These are phyloP conservation scores for Leccinum disarticulatum DNA, from an alignment of 768 basidiomycete genomes.

Conservation along the genomic window DNA sequence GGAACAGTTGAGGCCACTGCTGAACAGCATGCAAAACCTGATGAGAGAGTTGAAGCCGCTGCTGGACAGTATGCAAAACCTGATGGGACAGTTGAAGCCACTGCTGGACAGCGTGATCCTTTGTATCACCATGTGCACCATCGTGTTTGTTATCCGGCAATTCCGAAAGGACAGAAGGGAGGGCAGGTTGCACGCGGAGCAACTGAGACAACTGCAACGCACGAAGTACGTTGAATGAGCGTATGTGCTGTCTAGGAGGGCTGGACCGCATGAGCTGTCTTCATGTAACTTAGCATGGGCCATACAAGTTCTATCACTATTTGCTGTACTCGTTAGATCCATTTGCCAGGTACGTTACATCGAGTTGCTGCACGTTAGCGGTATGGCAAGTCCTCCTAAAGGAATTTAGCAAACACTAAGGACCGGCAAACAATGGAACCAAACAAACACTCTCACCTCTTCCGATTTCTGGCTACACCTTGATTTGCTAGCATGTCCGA, in stretches of 20 bases:
- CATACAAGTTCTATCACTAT: background rate
- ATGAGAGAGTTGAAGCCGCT: conserved; percentile 7
- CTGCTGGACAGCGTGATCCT: conserved; percentile 3
- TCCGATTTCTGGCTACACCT: conserved; percentile 2
- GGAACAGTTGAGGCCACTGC: conserved; percentile 2
- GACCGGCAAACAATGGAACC: conserved; percentile 2
- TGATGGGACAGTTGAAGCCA: conserved; percentile 4
- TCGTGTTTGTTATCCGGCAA: conserved; percentile 18
- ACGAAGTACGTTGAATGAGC: background rate
- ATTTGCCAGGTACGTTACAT: background rate
- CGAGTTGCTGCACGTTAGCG: background rate
- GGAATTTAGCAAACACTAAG: too few relatives aligned
- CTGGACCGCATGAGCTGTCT: background rate
- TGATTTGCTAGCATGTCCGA: conserved; percentile 28
- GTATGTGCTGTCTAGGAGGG: background rate
- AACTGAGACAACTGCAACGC: conserved; percentile 11
- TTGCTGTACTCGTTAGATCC: background rate
- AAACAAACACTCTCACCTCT: conserved; percentile 8
- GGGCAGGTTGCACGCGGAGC: conserved; percentile 14
- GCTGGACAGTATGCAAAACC: background rate
- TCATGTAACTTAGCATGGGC: background rate
- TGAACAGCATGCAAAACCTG: background rate
- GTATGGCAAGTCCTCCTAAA: background rate
- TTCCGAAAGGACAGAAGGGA: conserved; percentile 23
- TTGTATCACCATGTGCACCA: conserved; percentile 17